These are phyloP conservation scores for Bullera alba DNA, from an alignment of 768 basidiomycete genomes.

Conservation along the genomic window DNA sequence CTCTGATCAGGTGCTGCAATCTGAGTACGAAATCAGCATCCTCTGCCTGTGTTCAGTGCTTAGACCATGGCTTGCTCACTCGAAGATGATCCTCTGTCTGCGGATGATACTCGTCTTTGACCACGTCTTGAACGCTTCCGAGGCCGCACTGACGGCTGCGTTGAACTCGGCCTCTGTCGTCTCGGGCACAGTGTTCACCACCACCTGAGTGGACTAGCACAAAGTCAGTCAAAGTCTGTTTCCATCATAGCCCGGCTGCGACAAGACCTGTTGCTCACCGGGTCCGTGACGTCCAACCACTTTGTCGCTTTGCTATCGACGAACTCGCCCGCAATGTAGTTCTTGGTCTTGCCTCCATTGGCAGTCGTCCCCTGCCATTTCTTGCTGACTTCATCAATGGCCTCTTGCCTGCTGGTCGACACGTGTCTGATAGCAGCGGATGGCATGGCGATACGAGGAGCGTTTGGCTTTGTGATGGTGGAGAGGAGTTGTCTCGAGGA, in stretches of 20 bases:
- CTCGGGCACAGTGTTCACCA: constrained; percentile 84
- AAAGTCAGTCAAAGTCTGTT: background rate
- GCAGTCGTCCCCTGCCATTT: constrained; percentile 80
- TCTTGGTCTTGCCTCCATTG: constrained; percentile 79
- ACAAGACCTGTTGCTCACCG: constrained; percentile 55
- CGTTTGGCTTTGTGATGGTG: no score
- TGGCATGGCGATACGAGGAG: no score
- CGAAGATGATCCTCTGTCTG: constrained; percentile 78
- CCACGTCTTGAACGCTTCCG: constrained; percentile 82
- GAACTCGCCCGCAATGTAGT: constrained; percentile 85
- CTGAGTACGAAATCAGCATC: constrained; percentile 48
- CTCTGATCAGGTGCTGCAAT: constrained; percentile 75
- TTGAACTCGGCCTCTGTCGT: constrained; percentile 74
- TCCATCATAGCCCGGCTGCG: background rate
- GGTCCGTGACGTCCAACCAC: constrained; percentile 85
- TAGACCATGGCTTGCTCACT: constrained; percentile 53
- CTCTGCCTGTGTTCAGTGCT: background rate
- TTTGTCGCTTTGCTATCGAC: constrained; percentile 67
- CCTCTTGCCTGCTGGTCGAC: no score
- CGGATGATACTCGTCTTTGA: constrained; percentile 73
- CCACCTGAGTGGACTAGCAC: constrained; percentile 73
- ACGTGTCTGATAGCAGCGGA: no score
- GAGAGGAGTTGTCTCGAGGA: no score
- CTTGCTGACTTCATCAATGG: constrained; percentile 29
- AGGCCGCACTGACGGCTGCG: constrained; percentile 73